Percentiles rank a stretch among this genome's conserved stretches.
Conservation (phyloP, 495 filamentous ascomycete genomes). For the Hypomontagnella monticulosa region DNA sequence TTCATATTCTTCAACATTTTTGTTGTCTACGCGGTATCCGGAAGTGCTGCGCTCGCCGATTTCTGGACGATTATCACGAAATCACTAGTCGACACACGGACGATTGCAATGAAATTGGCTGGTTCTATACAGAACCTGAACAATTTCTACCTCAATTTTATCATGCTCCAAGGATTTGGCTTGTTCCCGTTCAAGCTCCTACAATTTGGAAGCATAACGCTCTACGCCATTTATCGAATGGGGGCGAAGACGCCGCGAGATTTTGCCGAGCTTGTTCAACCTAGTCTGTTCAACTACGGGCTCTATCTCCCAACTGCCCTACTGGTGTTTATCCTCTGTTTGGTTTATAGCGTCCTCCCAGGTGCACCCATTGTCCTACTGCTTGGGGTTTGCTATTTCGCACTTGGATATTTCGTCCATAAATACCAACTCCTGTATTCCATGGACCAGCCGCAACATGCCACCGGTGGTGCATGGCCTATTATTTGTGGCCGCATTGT, state of each 20-base stretch:
- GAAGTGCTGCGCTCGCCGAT: conserved; percentile 72
- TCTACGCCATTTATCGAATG: conserved; percentile 84
- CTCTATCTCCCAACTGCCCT: conserved; percentile 94
- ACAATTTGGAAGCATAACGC: conserved; percentile 83
- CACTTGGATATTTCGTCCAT: conserved; percentile 90
- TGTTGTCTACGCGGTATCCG: conserved; percentile 90
- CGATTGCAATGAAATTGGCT: conserved; percentile 80
- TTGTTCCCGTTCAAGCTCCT: conserved; percentile 93
- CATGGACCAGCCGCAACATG: conserved; percentile 97
- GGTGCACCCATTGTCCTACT: conserved; percentile 82
- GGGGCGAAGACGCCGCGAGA: conserved; percentile 91
- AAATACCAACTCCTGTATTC: conserved; percentile 98
- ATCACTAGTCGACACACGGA: conserved; percentile 78
- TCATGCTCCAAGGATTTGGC: conserved; percentile 91
- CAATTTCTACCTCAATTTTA: conserved; percentile 92
- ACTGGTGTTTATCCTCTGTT: conserved; percentile 90
- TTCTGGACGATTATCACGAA: conserved; percentile 77
- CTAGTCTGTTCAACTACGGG: conserved; percentile 92
- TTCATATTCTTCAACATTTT: conserved; percentile 99
- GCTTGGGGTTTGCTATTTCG: conserved; percentile 88
- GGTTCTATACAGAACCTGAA: conserved; percentile 74
- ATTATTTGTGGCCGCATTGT: conserved; percentile 93
- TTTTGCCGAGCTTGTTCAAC: conserved; percentile 82
- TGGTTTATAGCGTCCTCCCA: conserved; percentile 91
- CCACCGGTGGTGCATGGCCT: conserved; percentile 91